A percentile compares a stretch with the other conserved stretches of the same genome.
Evolutionary conservation across 805 yeast genomes (phyloP).

Genomic region (Kodamaea fukazawae): DNA sequence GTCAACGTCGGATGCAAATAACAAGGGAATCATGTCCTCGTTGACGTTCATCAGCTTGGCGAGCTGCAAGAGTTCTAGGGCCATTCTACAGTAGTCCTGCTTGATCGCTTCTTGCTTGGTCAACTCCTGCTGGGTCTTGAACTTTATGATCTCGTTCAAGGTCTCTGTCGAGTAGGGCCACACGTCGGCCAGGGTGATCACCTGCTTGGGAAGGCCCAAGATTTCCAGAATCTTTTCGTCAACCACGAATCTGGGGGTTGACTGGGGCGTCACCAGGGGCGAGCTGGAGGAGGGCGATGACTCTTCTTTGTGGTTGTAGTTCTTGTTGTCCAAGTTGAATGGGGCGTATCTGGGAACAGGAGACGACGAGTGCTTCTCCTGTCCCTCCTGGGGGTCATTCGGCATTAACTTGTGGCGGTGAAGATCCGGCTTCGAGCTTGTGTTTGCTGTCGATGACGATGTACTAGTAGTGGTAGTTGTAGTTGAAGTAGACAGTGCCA

Average conservation of each 20-base stretch:
- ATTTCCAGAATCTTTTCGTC: conserved; percentile 14
- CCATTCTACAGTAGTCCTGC: conserved; percentile 28
- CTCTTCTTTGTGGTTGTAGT: conserved; percentile 8
- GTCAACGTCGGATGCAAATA: conserved; percentile 30
- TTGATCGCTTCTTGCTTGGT: conserved; percentile 38
- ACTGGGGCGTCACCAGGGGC: conserved; percentile 7
- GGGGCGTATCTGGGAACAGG: conserved; percentile 10
- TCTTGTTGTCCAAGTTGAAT: conserved; percentile 7
- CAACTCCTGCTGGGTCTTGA: conserved; percentile 43
- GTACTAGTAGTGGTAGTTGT: too few relatives aligned
- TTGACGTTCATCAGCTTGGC: conserved; percentile 32
- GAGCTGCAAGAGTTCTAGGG: conserved; percentile 36
- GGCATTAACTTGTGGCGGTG: background rate
- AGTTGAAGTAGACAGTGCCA: conserved; percentile 15
- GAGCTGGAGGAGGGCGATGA: conserved; percentile 1
- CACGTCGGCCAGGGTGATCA: conserved; percentile 10
- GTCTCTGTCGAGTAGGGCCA: conserved; percentile 37
- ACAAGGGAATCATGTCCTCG: conserved; percentile 34
- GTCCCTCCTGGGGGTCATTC: background rate
- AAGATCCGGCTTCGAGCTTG: background rate
- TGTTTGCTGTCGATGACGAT: background rate
- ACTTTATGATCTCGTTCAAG: conserved; percentile 32
- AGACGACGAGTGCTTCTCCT: conserved; percentile 3
- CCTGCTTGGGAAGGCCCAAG: conserved; percentile 20
- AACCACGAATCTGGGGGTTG: conserved; percentile 2